Evolutionary conservation across 495 filamentous ascomycete genomes (phyloP), one percentile per base, ranked within the genome.

Genomic region (Penicillium simplicissimum): DNA sequence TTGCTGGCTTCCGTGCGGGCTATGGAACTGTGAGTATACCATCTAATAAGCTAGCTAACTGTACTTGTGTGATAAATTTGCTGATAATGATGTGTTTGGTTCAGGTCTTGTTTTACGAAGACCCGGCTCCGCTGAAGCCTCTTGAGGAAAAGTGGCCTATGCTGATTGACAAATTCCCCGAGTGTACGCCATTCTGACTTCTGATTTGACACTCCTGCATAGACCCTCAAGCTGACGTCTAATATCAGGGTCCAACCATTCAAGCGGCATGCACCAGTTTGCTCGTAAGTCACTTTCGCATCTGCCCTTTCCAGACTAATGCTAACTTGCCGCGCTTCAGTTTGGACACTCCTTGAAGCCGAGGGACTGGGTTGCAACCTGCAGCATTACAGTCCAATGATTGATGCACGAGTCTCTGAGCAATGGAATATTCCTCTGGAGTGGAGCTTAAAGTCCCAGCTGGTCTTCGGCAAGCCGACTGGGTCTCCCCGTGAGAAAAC

Each of bases 341-440:
- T 87, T 48, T 92, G 88, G 89, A 85, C 82, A 0, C 82, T 84
- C 0, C 79, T 92, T 38, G 85, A 88, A 73, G 77, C 81, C 59
- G 88, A 91, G 75, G 89, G 89, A 36, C 76, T 91, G 36, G 89
- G 88, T 47, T 84, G 82, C 70, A 91, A 86, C 76, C 79, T 92
- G 5, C 89, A 92, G 79, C 89, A 91, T 73, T 90, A 90, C 78
- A 88, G 51, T 23, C 72, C 88, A 1, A 67, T 89, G 52, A 72
- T 90, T 55, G 86, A 89, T 73, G 76, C 68, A 45, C 81, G 81
- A 73, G 84, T 86, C 13, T 67, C 72, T 33, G 71, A 76, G 58
- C 66, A 80, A 55, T 91, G 87, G 87, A 79, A 79, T 15, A 63
- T 90, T 15, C 82, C 85, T 38, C 53, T 64, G 33, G 79, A 76